A percentile compares a stretch with the other conserved stretches of the same genome.
Conservation (phyloP, 768 basidiomycete genomes). For the Mycena capillaripes region DNA sequence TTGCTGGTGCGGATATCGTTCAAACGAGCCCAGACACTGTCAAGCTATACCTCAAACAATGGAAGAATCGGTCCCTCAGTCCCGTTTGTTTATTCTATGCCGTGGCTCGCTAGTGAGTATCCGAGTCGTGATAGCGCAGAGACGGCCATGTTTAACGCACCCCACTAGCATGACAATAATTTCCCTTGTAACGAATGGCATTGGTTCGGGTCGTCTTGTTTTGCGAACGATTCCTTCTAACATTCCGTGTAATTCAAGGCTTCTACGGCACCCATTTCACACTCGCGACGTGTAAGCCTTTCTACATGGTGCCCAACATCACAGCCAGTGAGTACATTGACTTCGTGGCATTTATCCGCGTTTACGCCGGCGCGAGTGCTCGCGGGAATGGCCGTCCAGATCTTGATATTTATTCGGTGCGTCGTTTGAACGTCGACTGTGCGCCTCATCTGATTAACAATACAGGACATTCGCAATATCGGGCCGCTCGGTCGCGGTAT, state of each 20-base stretch:
- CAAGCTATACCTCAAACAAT: slow-evolving; percentile 25
- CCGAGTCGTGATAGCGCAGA: background rate
- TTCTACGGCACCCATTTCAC: slow-evolving; percentile 27
- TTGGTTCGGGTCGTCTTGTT: background rate
- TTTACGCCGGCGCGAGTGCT: slow-evolving; percentile 22
- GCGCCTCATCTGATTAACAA: background rate
- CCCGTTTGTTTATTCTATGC: slow-evolving; percentile 34
- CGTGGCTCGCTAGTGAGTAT: slow-evolving; percentile 17
- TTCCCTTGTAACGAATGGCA: slow-evolving; percentile 25
- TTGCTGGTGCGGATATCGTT: slow-evolving; percentile 33
- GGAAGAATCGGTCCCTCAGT: slow-evolving; percentile 21
- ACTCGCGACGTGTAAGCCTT: slow-evolving; percentile 23
- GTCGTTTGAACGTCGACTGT: background rate
- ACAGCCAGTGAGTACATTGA: slow-evolving; percentile 29
- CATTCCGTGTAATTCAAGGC: background rate
- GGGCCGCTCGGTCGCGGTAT: slow-evolving; percentile 22
- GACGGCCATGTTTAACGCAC: background rate
- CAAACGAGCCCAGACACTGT: slow-evolving; percentile 29
- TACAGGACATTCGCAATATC: slow-evolving; percentile 33
- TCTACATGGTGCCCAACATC: slow-evolving; percentile 35
- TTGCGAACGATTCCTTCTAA: background rate
- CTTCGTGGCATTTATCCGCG: background rate
- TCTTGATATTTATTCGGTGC: slow-evolving; percentile 29
- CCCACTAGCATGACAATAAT: slow-evolving; percentile 17
- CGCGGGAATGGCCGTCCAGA: slow-evolving; percentile 37